phyloP scores from a whole-genome alignment of 257 asterid genomes.

The Nicotiana sylvestris region DNA sequence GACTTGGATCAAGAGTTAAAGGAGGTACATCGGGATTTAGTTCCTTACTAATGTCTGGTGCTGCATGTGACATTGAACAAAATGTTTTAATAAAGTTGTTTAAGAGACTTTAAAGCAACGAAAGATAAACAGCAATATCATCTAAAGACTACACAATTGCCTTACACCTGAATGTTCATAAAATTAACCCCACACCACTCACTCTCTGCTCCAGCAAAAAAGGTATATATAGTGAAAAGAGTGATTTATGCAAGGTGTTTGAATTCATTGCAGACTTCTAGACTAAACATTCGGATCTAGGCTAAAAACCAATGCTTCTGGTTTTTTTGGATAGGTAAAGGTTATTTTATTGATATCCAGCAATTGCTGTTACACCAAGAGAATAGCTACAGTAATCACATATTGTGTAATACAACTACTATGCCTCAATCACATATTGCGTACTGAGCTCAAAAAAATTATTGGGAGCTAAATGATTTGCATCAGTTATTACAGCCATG shows the following conservation, averaged over 20 bases:
- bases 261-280: not conserved
- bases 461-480: not conserved
- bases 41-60: constrained; percentile 43
- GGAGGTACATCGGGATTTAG: constrained; percentile 49
- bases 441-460: not conserved
- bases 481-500: not conserved
- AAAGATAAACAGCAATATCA: constrained; percentile 2
- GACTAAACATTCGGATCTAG: not conserved
- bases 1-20: constrained; percentile 43
- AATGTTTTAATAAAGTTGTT: constrained; percentile 1
- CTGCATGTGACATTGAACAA: constrained; percentile 31
- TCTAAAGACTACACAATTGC: not conserved
- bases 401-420: not conserved
- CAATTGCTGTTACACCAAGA: not conserved
- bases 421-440: constrained; percentile 2
- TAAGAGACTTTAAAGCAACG: constrained; percentile 7
- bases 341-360: constrained; percentile 1
- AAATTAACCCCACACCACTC: not conserved
- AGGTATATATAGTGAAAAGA: not conserved
- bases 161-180: not conserved
- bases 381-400: not conserved
- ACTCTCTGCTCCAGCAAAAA: not conserved
- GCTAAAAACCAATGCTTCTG: not conserved
- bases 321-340: not conserved
- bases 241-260: not conserved